These are phyloP conservation scores for Yarrowia sp. DNA, from an alignment of 805 yeast genomes.

Conservation along the genomic window DNA sequence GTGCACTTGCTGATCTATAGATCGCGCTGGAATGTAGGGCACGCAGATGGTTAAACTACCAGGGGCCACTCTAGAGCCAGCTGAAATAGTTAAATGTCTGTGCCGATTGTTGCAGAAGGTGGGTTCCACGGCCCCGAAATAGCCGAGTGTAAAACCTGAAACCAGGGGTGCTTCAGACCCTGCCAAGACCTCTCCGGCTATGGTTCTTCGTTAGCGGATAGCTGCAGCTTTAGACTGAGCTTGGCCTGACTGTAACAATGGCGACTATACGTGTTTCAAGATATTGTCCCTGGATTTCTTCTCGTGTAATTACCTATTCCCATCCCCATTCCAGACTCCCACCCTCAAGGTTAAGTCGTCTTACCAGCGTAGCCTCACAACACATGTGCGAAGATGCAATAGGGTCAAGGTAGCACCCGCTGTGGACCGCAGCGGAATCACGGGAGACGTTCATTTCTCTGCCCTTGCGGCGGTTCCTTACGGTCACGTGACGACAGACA, in stretches of 20 bases:
- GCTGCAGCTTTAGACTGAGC: neutral
- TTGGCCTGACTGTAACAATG: too few relatives aligned
- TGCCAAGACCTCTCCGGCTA: neutral
- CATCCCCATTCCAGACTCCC: neutral
- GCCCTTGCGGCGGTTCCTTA: neutral
- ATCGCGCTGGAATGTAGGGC: neutral
- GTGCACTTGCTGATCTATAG: neutral
- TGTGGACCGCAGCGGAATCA: neutral
- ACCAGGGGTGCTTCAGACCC: slow-evolving; percentile 3
- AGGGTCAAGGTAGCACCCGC: neutral
- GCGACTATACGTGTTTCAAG: too few relatives aligned
- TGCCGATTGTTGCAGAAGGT: too few relatives aligned
- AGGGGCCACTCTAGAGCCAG: slow-evolving; percentile 12
- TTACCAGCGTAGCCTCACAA: neutral
- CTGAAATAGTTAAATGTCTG: too few relatives aligned
- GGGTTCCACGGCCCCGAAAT: too few relatives aligned
- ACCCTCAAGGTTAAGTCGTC: neutral
- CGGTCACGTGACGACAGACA: neutral
- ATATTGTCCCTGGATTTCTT: too few relatives aligned
- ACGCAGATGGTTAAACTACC: neutral
- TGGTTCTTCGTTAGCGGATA: neutral
- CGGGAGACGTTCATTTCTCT: neutral
- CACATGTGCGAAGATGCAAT: neutral
- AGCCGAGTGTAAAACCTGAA: neutral
- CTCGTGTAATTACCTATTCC: too few relatives aligned